Conservation (phyloP, 2,329 filamentous ascomycete species). For the Botryosphaeria agaves region DNA sequence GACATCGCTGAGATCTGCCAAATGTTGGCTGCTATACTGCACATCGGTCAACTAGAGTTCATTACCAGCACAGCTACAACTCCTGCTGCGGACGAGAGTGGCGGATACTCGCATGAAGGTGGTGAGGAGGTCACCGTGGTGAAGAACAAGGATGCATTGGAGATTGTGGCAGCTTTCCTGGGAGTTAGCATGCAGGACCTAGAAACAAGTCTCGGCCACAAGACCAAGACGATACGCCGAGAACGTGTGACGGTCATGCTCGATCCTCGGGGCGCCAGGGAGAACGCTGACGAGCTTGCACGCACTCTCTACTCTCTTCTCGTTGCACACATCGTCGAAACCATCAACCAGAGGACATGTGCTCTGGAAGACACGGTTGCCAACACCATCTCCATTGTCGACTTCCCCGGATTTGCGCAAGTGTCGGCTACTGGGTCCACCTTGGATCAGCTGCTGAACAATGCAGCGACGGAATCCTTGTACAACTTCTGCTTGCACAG, state of each 20-base stretch:
- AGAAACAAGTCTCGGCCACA: conserved; percentile 80
- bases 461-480: conserved; percentile 78
- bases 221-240: conserved; percentile 88
- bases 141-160: conserved; percentile 81
- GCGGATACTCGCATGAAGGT: conserved; percentile 90
- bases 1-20: conserved; percentile 97
- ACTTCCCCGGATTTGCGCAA: conserved; percentile 91
- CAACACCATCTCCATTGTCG: conserved; percentile 88
- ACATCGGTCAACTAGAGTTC: conserved; percentile 94
- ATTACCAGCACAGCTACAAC: conserved; percentile 65
- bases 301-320: conserved; percentile 85
- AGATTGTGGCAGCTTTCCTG: conserved; percentile 82
- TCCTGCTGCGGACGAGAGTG: conserved; percentile 72
- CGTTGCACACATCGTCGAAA: conserved; percentile 86
- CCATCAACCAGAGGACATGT: conserved; percentile 76
- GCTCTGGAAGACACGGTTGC: conserved; percentile 73
- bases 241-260: conserved; percentile 99
- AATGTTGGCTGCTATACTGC: conserved; percentile 81
- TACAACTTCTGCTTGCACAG: conserved; percentile 90
- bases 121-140: conserved; percentile 72
- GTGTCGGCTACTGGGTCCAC: conserved; percentile 66
- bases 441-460: conserved; percentile 85
- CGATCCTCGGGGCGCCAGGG: conserved; percentile 74
- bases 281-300: conserved; percentile 86
- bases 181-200: conserved; percentile 68